phyloP scores from a whole-genome alignment of 495 filamentous ascomycete genomes.

The Lindgomyces ingoldianus region DNA sequence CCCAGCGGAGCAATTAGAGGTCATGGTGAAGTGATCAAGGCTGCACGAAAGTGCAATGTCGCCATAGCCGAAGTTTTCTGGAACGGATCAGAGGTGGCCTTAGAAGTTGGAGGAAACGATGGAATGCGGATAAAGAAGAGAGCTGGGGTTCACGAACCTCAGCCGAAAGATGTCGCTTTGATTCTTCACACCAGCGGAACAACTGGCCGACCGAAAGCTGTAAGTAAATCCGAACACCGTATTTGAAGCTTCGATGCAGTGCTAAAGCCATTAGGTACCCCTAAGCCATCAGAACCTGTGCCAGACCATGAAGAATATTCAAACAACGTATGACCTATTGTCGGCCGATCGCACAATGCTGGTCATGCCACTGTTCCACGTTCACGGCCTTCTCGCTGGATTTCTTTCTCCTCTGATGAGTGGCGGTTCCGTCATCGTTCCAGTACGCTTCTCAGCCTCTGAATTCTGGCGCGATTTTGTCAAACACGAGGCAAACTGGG shows the following conservation, averaged over 20 bases:
- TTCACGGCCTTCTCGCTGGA: conserved; percentile 21
- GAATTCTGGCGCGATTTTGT: conserved; percentile 54
- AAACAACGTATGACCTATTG: conserved; percentile 20
- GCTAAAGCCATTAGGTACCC: conserved; percentile 6
- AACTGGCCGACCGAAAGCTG: conserved; percentile 26
- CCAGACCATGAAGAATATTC: conserved; percentile 19
- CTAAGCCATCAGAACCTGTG: conserved; percentile 19
- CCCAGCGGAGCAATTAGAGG: conserved; percentile 7
- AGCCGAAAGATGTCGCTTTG: conserved; percentile 19
- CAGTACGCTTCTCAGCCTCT: conserved; percentile 51
- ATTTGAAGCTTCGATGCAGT: neutral
- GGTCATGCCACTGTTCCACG: conserved; percentile 31
- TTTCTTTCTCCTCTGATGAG: conserved; percentile 36
- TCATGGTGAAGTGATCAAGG: conserved; percentile 19
- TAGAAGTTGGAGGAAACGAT: conserved; percentile 20
- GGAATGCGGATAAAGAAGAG: conserved; percentile 19
- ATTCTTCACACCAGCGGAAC: conserved; percentile 28
- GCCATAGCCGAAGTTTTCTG: conserved; percentile 25
- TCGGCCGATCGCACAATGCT: conserved; percentile 17
- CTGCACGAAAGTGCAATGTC: conserved; percentile 22
- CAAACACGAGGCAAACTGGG: conserved; percentile 47
- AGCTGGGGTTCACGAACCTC: conserved; percentile 7
- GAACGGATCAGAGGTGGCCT: conserved; percentile 20
- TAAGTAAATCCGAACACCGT: conserved; percentile 2
- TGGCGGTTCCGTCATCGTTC: conserved; percentile 46